phyloP scores from a whole-genome alignment of 176 grass and related monocot species.

The Paspalum notatum region DNA sequence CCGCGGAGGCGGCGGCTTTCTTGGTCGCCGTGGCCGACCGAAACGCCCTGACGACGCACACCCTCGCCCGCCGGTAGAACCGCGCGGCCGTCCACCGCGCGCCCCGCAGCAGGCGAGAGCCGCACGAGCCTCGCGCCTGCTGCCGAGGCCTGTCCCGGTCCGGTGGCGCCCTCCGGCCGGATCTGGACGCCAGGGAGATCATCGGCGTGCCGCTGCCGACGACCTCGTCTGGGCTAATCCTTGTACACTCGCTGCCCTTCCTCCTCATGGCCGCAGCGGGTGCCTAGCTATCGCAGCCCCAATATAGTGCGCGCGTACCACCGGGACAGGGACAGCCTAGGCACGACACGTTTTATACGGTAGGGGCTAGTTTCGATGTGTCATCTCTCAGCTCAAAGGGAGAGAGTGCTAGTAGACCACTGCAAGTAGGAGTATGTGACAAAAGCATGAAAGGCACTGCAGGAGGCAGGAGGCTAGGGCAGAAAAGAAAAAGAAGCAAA shows the following conservation, averaged over 20 bases:
- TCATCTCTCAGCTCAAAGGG: slow-evolving; percentile 31
- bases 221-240: slow-evolving; percentile 60
- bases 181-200: slow-evolving; percentile 38
- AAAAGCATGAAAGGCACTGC: slow-evolving; percentile 61
- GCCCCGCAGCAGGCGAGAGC: slow-evolving; percentile 55
- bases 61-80: slow-evolving; percentile 57
- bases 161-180: slow-evolving; percentile 24
- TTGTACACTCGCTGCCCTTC: slow-evolving; percentile 52
- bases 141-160: slow-evolving; percentile 26
- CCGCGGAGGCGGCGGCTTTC: slow-evolving; percentile 35
- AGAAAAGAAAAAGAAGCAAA: slow-evolving; percentile 57
- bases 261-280: slow-evolving; percentile 55
- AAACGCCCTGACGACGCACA: slow-evolving; percentile 43
- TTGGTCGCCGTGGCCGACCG: slow-evolving; percentile 43
- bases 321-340: background rate
- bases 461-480: background rate
- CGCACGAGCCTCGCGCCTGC: slow-evolving; percentile 30
- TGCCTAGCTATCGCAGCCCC: slow-evolving; percentile 5
- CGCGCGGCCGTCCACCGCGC: slow-evolving; percentile 58
- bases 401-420: slow-evolving; percentile 40
- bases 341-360: slow-evolving; percentile 55
- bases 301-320: slow-evolving; percentile 28
- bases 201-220: slow-evolving; percentile 42
- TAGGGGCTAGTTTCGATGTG: background rate
- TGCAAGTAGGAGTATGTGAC: slow-evolving; percentile 41